Base-by-base conservation (phyloP, 108 stramenopile species). In the Skeletonema potamos region DNA sequence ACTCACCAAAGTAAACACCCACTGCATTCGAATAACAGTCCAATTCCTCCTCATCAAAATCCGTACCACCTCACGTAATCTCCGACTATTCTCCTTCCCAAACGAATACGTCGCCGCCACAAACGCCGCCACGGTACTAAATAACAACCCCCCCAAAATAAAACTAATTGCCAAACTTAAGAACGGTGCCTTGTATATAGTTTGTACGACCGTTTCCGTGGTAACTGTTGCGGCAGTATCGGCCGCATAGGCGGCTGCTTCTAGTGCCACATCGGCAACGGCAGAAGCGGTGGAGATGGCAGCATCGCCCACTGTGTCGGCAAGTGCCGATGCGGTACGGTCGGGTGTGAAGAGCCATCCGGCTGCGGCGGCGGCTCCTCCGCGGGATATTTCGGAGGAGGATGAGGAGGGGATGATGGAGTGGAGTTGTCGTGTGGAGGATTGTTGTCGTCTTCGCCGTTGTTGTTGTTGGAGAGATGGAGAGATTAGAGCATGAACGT, bases 141-240 rank as follows among this genome's bases (percentile, higher is more conserved):
- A 87, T 41, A 87, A 87, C 27, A 87, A 69, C 4, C 86, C 86
- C 9, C 86, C 86, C 13, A 72, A 39, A 8, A 76, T 56, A 64
- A 87, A 87, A 39, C 70, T 71, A 9, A 78, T 43, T 0, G 70
- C 70, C 54, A 78, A 56, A 56, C 77, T 78, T 26, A 78, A 3
- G 37, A 78, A 66, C 1, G 77, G 77, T 18, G 77, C 77, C 60
- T 70, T 71, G 70, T 78, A 71, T 9, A 78, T 66, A 0, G 70
- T 78, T 24, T 59, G 63, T 2, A 64, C 63, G 44, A 74, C 63
- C 6, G 76, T 70, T 15, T 69, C 61, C 11, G 62, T 55, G 29
- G 75, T 61, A 0, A 69, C 66, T 17, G 62, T 39, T 18, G 58
- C 29, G 8, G 48, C 62, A 0, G 44, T 28, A 18, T 43, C 56